Evolutionary conservation across 257 asterid genomes (phyloP), one percentile per base, ranked within the genome.

Genomic region (Nicotiana undulata): DNA sequence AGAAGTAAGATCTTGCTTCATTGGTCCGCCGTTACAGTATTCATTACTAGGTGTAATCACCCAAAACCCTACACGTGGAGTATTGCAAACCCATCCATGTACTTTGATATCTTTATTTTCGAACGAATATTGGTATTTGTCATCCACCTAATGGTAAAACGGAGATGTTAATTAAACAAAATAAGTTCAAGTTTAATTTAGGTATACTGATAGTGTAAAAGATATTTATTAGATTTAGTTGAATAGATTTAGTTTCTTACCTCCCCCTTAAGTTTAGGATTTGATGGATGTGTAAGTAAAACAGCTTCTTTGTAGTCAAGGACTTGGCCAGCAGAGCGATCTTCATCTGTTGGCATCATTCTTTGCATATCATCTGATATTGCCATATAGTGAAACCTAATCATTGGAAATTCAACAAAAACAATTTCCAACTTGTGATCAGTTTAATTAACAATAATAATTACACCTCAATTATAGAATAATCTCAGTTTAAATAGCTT

Each of bases 291-390:
- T 37, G 80, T 79, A n/a, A 92, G 6, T 44, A 83, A 37, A 65
- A 92, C 94, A 26, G 97, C 98, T 86, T 93, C 98, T 78, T 51
- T 76, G 80, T 89, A 93, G 63, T 85, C 90, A 18, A 93, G 97
- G 16, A 1, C 72, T 3, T 51, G 81, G 1, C 96, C 96, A 5
- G 10, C n/a, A 3, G 22, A 5, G 9, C 93, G 83, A 80, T 93
- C 98, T 4, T 11, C 5, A 18, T 74, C 84, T 17, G 91, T 83
- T n/a, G 98, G 96, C 98, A 92, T 92, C 11, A 80, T 46, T 63
- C 89, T 85, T 85, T 93, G 97, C 44, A 52, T 86, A 58, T 89
- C 83, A 34, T 92, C 98, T 1, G 98, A 87, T 75, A 92, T 76
- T 15, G 90, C 97, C 97, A 92, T 92, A 85, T 91, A 90, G 80